Conservation (phyloP, 2,329 filamentous ascomycete species). For the Epichloe sp. region DNA sequence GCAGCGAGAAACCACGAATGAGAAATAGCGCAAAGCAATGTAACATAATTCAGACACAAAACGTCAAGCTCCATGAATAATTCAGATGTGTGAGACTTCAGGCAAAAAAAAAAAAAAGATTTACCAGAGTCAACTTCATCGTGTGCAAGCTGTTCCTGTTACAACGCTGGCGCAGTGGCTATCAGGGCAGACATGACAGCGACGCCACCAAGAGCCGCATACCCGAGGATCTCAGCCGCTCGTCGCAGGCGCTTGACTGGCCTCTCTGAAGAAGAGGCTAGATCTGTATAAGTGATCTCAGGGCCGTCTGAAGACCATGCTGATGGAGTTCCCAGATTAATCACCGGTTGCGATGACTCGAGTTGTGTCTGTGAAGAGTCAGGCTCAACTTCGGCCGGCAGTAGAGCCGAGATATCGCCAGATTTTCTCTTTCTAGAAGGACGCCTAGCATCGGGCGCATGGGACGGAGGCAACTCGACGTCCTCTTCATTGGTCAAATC, state of each 20-base stretch:
- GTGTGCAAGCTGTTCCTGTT: background rate
- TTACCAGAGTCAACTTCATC: background rate
- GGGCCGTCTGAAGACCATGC: background rate
- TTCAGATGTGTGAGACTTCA: background rate
- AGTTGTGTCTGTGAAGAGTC: conserved; percentile 1
- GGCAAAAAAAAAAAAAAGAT: background rate
- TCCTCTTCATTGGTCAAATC: background rate
- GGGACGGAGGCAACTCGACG: background rate
- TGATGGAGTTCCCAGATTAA: background rate
- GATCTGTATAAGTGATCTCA: too few relatives aligned
- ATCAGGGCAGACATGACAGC: conserved; percentile 28
- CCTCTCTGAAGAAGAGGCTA: background rate
- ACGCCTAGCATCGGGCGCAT: background rate
- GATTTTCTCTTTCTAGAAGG: conserved; percentile 4
- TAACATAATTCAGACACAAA: background rate
- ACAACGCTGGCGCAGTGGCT: conserved; percentile 21
- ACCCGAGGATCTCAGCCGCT: conserved; percentile 23
- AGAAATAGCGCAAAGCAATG: background rate
- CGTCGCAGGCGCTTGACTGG: conserved; percentile 20
- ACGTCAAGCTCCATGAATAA: background rate
- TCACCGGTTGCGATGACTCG: background rate
- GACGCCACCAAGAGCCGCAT: conserved; percentile 23
- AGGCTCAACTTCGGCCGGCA: conserved; percentile 1
- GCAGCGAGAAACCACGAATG: background rate
- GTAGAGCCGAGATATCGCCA: background rate